Base-by-base conservation (phyloP, 805 yeast species). In the Schizosaccharomyces japonicus region DNA sequence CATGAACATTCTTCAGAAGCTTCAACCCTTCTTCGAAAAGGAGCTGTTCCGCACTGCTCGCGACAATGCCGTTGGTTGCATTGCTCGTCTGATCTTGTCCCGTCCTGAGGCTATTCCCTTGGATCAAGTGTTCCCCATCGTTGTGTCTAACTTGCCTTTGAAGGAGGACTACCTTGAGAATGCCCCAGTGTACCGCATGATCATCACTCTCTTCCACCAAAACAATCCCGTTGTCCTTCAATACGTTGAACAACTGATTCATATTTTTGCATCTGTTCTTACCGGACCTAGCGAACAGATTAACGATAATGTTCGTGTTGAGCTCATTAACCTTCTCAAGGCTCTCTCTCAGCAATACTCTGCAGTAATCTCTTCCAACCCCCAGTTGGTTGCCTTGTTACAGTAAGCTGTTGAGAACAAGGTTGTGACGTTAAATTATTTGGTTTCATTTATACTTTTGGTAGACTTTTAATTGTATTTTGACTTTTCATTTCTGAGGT, bases 1-100 rank as follows among this genome's bases (percentile, higher is more conserved):
- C 64, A 76, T 75, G 52, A 67, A 73, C 45, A 73, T 87, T 50
- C 70, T 90, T 60, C 68, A 68, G 56, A 69, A 76, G 42, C 63
- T 80, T 54, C 78, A 78, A 51, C 77, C 78, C 59, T 66, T 84
- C 56, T 68, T 90, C 58, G 74, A 73, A 63, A 79, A 83, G 51
- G 82, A 80, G 64, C 78, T 73, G 49, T 50, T 54, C 45, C 52
- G 61, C 26, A 56, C 56, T 45, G 55, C 66, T 19, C 55, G 60
- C 45, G 95, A 96, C 51, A 90, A 90, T 62, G 94, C 94, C 3
- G 79, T 90, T 62, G 98, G 98, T 40, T 90, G 96, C 71, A 94
- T 85, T 50, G 85, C 94, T 15, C 76, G 98, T 64, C 70, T 90
- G 80, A 72, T 80, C 11, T 66, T 81, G 61, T 77, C 78, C 59